Evolutionary conservation across 768 basidiomycete species (phyloP).

Genomic region (Boletus sp.): DNA sequence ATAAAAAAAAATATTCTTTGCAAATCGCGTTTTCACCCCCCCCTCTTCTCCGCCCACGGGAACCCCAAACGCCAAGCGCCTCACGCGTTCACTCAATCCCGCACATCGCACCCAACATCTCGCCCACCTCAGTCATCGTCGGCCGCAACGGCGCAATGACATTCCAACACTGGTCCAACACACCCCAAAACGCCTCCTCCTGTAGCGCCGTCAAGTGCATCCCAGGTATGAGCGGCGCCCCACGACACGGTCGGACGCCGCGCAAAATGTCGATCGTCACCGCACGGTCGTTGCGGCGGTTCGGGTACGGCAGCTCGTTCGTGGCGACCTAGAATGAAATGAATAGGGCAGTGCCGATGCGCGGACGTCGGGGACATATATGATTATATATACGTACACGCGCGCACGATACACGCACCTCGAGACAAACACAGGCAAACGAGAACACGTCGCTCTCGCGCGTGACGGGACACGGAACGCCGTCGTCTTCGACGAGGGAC

Average conservation of each 20-base stretch:
- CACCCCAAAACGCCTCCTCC: constrained; percentile 40
- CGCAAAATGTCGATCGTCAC: constrained; percentile 54
- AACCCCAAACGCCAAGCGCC: too few relatives aligned
- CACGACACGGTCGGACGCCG: constrained; percentile 45
- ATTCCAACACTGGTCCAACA: constrained; percentile 47
- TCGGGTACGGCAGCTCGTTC: constrained; percentile 48
- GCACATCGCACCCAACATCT: constrained; percentile 4
- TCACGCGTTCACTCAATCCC: too few relatives aligned
- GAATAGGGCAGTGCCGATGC: too few relatives aligned
- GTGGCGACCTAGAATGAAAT: constrained; percentile 41
- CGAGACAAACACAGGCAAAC: constrained; percentile 56
- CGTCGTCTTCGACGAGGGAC: constrained; percentile 47
- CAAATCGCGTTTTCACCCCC: too few relatives aligned
- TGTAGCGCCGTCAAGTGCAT: constrained; percentile 16
- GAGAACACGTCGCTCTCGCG: constrained; percentile 58
- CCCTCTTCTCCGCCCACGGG: too few relatives aligned
- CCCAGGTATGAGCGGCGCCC: constrained; percentile 20
- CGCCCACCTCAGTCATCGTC: constrained; percentile 39
- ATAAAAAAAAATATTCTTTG: too few relatives aligned
- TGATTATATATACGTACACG: too few relatives aligned
- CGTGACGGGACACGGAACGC: constrained; percentile 41
- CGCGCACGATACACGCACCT: constrained; percentile 33
- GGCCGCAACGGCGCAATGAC: constrained; percentile 37
- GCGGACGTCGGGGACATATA: too few relatives aligned
- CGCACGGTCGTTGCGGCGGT: constrained; percentile 52